These are phyloP conservation scores for Firmiana major DNA, from an alignment of 345 rosid species.

Conservation along the genomic window DNA sequence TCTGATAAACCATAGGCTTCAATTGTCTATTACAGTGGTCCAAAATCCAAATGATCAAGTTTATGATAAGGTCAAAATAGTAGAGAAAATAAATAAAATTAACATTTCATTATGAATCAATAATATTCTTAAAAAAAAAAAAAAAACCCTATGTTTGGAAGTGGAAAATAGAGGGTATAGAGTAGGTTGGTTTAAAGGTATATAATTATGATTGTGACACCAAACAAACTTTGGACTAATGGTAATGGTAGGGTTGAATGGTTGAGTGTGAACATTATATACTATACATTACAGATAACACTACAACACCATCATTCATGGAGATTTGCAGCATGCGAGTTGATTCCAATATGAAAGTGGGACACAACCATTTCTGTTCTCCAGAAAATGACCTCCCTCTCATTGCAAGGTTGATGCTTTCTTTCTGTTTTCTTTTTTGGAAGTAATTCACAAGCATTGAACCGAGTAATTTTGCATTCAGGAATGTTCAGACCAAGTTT, in stretches of 20 bases:
- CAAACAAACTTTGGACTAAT: constrained; percentile 1
- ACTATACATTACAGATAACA: background rate
- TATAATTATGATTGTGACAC: constrained; percentile 1
- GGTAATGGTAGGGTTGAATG: background rate
- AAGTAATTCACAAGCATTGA: background rate
- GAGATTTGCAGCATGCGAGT: background rate
- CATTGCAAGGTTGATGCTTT: too few species aligned
- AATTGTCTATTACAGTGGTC: too few species aligned
- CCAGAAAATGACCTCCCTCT: background rate
- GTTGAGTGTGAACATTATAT: background rate
- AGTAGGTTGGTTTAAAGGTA: background rate
- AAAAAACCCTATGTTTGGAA: background rate
- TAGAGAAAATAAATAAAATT: too few species aligned
- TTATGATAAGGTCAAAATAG: too few species aligned
- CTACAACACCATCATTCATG: background rate
- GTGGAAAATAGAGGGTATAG: background rate
- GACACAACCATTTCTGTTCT: background rate
- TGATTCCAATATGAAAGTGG: background rate
- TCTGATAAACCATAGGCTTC: too few species aligned
- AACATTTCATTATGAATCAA: too few species aligned
- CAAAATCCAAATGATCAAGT: too few species aligned
- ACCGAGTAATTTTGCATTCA: background rate
- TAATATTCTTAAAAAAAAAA: too few species aligned
- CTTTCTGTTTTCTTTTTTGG: background rate
- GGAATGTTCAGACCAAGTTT: background rate